Percentiles rank a stretch among this genome's conserved stretches.
phyloP scores from a whole-genome alignment of 2,329 filamentous ascomycete species.

The Cordyceps javanica region DNA sequence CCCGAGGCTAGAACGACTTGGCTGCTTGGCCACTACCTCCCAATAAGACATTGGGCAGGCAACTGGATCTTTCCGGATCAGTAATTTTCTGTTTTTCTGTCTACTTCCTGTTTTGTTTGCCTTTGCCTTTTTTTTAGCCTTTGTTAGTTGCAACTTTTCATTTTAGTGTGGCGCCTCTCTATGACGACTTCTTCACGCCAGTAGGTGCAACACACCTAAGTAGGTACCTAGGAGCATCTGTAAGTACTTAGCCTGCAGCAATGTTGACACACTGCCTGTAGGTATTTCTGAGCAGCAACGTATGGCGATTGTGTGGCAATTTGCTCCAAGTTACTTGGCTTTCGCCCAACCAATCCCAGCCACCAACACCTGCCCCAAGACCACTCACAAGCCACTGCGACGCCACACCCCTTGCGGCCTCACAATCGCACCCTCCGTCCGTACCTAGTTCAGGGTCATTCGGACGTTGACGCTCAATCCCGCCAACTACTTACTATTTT shows the following conservation, averaged over 20 bases:
- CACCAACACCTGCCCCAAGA: background rate
- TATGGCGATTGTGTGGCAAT: background rate
- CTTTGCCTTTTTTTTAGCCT: no score
- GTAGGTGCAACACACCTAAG: no score
- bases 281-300: background rate
- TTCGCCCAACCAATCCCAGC: background rate
- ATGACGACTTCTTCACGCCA: background rate
- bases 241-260: background rate
- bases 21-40: no score
- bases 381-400: slow-evolving; percentile 8
- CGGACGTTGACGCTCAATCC: background rate
- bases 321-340: background rate
- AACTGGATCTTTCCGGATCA: no score
- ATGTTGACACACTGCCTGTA: background rate
- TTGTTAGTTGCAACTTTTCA: background rate
- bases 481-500: background rate
- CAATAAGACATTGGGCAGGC: no score
- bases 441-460: slow-evolving; percentile 9
- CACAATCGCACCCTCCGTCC: slow-evolving; percentile 4
- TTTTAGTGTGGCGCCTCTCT: background rate
- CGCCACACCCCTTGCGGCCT: slow-evolving; percentile 5
- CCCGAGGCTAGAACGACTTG: no score
- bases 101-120: no score
- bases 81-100: no score
- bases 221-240: no score